Percentiles rank a stretch among this genome's conserved stretches.
These are phyloP conservation scores for Globomyces sp. DNA, from an alignment of 371 early-diverging fungal species.

Conservation along the genomic window DNA sequence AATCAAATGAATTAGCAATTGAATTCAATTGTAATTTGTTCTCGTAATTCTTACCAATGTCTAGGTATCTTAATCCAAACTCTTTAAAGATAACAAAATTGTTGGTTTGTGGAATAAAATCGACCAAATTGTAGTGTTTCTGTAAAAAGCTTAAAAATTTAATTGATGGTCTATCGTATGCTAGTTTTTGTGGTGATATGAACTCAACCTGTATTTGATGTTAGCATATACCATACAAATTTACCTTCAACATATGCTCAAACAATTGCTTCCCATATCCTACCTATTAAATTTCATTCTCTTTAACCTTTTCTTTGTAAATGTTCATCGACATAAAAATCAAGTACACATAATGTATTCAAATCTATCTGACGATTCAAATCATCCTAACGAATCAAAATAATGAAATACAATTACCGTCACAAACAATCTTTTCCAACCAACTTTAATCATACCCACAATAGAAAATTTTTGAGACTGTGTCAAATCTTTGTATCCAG, in stretches of 20 bases:
- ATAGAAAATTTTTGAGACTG: slow-evolving; percentile 19
- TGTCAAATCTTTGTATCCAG: slow-evolving; percentile 13
- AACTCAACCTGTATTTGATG: slow-evolving; percentile 32
- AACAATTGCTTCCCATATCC: slow-evolving; percentile 39
- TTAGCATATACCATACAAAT: neutral
- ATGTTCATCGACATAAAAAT: slow-evolving; percentile 42
- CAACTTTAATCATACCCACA: slow-evolving; percentile 45
- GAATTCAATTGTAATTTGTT: neutral
- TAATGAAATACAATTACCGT: slow-evolving; percentile 14
- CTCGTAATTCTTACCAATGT: slow-evolving; percentile 20
- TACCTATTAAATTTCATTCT: too few species aligned
- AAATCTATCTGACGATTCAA: slow-evolving; percentile 34
- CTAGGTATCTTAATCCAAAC: slow-evolving; percentile 29
- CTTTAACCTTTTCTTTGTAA: slow-evolving; percentile 32
- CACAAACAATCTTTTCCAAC: slow-evolving; percentile 38
- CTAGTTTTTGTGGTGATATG: slow-evolving; percentile 28
- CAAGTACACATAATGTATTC: slow-evolving; percentile 44
- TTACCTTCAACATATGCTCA: slow-evolving; percentile 46
- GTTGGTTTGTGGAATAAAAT: slow-evolving; percentile 39
- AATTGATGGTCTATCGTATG: slow-evolving; percentile 47
- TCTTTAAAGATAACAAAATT: slow-evolving; percentile 41
- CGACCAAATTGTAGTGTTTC: slow-evolving; percentile 37
- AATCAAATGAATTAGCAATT: too few species aligned
- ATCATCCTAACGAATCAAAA: slow-evolving; percentile 24
- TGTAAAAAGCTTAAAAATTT: slow-evolving; percentile 34